These are phyloP conservation scores for Leptomonas seymouri DNA, from an alignment of 208 protist genomes.

Conservation along the genomic window DNA sequence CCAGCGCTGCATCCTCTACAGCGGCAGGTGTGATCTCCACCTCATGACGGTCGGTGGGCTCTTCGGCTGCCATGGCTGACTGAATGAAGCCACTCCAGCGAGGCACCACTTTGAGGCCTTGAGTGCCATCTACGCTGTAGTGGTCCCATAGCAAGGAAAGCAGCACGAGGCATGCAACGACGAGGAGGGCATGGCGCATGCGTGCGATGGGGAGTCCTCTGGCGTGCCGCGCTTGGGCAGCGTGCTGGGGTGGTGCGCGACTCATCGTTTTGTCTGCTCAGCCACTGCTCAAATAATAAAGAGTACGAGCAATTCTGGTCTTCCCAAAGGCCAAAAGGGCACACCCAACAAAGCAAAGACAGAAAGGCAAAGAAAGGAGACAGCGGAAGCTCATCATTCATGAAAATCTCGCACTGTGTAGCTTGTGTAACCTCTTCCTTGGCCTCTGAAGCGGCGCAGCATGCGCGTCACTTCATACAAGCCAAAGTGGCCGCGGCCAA, in stretches of 20 bases:
- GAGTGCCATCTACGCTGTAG: not conserved
- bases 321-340: too few relatives aligned
- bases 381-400: not conserved
- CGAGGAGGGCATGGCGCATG: not conserved
- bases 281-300: too few relatives aligned
- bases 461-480: too few relatives aligned
- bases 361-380: conserved; percentile 4
- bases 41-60: not conserved
- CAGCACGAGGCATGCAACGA: not conserved
- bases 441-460: too few relatives aligned
- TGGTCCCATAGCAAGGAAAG: not conserved
- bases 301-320: too few relatives aligned
- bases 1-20: not conserved
- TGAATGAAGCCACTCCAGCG: not conserved
- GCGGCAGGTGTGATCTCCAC: not conserved
- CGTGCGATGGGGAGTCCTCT: not conserved
- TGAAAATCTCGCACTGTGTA: too few relatives aligned
- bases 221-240: too few relatives aligned
- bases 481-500: too few relatives aligned
- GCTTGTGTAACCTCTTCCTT: too few relatives aligned
- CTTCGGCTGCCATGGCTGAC: not conserved
- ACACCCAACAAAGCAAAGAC: too few relatives aligned
- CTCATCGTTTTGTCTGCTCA: not conserved
- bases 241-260: not conserved
- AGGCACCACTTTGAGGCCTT: not conserved